Percentiles rank a stretch among this genome's conserved stretches.
Evolutionary conservation across 2,329 filamentous ascomycete genomes (phyloP).

Genomic region (Pestalotiopsis sp.): DNA sequence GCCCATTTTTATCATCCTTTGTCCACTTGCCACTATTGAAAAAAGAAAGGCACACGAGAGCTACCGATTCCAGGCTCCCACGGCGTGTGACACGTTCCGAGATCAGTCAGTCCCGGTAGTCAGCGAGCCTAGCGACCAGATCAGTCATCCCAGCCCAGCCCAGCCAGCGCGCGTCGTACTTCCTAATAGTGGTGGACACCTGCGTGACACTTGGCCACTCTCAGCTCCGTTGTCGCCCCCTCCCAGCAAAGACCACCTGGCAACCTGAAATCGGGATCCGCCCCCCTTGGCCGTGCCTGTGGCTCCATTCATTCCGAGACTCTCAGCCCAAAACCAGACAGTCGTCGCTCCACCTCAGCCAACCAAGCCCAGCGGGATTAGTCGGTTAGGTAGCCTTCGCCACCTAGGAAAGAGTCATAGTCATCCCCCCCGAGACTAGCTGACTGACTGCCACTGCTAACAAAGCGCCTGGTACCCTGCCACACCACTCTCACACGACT

Average conservation of each 20-base stretch:
- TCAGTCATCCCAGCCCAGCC: not conserved
- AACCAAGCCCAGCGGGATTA: slow-evolving; percentile 21
- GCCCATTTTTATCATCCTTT: slow-evolving; percentile 17
- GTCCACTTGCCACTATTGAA: slow-evolving; percentile 25
- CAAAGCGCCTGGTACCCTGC: slow-evolving; percentile 1
- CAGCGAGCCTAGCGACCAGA: not conserved
- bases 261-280: slow-evolving; percentile 3
- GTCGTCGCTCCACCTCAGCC: not conserved
- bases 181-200: slow-evolving; percentile 21
- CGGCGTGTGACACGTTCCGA: slow-evolving; percentile 21
- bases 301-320: slow-evolving; percentile 4
- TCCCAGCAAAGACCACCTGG: slow-evolving; percentile 24
- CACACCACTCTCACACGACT: slow-evolving; percentile 12
- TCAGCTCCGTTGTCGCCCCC: slow-evolving; percentile 10
- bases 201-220: slow-evolving; percentile 28
- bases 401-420: slow-evolving; percentile 36
- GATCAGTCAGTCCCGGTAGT: slow-evolving; percentile 12
- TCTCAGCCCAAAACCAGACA: slow-evolving; percentile 17
- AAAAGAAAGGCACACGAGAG: not conserved
- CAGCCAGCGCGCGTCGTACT: too few relatives aligned
- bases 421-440: slow-evolving; percentile 11
- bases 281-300: slow-evolving; percentile 9
- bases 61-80: slow-evolving; percentile 24
- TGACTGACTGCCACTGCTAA: not conserved
- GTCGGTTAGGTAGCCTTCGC: slow-evolving; percentile 30